Percentiles rank a stretch among this genome's conserved stretches.
These are phyloP conservation scores for Santalum album DNA, from an alignment of 164 flowering plant species.

Conservation along the genomic window DNA sequence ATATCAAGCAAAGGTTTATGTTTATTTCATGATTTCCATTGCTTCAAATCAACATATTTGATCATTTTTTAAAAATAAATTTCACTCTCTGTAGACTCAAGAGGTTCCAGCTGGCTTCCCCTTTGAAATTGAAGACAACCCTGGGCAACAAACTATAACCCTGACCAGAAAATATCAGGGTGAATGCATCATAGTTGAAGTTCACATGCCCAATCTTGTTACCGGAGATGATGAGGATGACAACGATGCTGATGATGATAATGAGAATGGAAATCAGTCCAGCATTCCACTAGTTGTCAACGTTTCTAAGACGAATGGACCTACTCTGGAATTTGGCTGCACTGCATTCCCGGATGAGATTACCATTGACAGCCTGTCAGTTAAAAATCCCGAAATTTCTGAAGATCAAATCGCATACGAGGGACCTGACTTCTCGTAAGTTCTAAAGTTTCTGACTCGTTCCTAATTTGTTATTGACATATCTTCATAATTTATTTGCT, in stretches of 20 bases:
- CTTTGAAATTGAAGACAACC: slow-evolving; percentile 62
- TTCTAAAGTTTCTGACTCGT: neutral
- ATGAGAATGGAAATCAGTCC: slow-evolving; percentile 22
- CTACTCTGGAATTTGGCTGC: slow-evolving; percentile 47
- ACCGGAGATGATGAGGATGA: slow-evolving; percentile 37
- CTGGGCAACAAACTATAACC: slow-evolving; percentile 44
- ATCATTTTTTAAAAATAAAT: too few relatives aligned
- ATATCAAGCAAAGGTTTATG: too few relatives aligned
- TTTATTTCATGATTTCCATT: too few relatives aligned
- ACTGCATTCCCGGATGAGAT: slow-evolving; percentile 67
- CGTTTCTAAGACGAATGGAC: slow-evolving; percentile 54
- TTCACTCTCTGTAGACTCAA: slow-evolving; percentile 33
- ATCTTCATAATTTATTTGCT: neutral
- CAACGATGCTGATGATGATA: slow-evolving; percentile 22
- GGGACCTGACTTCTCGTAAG: slow-evolving; percentile 89
- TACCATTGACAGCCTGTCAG: slow-evolving; percentile 52
- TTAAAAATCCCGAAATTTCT: slow-evolving; percentile 41
- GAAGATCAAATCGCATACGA: slow-evolving; percentile 69
- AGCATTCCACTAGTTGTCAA: slow-evolving; percentile 53
- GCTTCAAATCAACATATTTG: too few relatives aligned
- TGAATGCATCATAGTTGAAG: slow-evolving; percentile 64
- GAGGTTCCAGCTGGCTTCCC: slow-evolving; percentile 56
- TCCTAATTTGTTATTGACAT: neutral
- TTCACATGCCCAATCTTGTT: slow-evolving; percentile 65
- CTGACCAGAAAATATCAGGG: slow-evolving; percentile 55